phyloP scores from a whole-genome alignment of 192 early-diverging fungal species.

The Entophlyctis luteolus region DNA sequence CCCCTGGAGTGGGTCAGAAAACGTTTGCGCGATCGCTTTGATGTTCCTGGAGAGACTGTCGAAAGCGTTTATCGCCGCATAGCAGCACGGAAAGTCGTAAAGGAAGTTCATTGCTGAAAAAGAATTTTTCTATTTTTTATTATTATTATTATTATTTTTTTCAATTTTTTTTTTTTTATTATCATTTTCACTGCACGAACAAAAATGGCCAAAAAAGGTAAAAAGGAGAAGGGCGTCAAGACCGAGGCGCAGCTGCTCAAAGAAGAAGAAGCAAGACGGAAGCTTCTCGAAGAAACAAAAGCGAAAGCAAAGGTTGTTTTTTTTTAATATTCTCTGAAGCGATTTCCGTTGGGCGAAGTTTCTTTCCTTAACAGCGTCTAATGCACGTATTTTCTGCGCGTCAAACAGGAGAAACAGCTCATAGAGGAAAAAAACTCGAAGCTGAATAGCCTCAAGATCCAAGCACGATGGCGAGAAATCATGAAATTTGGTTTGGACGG shows the following conservation, averaged over 20 bases:
- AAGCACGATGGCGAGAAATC: slow-evolving; percentile 58
- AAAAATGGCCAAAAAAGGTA: slow-evolving; percentile 41
- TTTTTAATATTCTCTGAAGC: neutral
- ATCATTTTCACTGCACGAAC: no score
- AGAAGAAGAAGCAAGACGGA: slow-evolving; percentile 48
- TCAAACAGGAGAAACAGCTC: slow-evolving; percentile 39
- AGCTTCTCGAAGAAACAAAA: slow-evolving; percentile 45
- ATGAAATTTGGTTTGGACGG: slow-evolving; percentile 49
- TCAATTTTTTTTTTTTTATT: neutral
- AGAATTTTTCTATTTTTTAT: no score
- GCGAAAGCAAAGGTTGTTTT: slow-evolving; percentile 49
- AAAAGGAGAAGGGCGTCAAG: slow-evolving; percentile 51
- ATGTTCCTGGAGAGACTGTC: slow-evolving; percentile 27
- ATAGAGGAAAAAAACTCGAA: slow-evolving; percentile 53
- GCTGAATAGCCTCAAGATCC: slow-evolving; percentile 55
- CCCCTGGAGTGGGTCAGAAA: slow-evolving; percentile 45
- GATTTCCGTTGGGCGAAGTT: no score
- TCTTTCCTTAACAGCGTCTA: no score
- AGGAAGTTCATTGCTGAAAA: slow-evolving; percentile 37
- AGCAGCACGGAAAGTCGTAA: slow-evolving; percentile 15
- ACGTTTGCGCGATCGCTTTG: slow-evolving; percentile 23
- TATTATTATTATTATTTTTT: no score
- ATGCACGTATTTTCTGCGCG: neutral
- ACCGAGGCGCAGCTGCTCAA: slow-evolving; percentile 45
- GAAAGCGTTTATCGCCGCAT: slow-evolving; percentile 30